phyloP scores from a whole-genome alignment of 2,329 filamentous ascomycete genomes.

The Cercospora berteroae region DNA sequence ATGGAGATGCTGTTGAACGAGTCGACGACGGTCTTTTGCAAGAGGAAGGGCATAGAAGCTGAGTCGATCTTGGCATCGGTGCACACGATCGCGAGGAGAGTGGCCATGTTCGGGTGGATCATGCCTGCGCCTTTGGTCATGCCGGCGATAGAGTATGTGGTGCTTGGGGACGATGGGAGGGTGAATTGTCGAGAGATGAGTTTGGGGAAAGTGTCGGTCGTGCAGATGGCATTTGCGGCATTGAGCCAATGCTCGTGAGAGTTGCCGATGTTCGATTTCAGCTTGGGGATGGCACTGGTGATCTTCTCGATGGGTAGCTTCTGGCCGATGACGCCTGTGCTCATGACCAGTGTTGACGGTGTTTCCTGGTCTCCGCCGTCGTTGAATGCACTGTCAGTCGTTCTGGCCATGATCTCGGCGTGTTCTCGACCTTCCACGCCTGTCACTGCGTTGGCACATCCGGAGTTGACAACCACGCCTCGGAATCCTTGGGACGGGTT shows the following conservation, averaged over 20 bases:
- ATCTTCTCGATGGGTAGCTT: slow-evolving; percentile 91
- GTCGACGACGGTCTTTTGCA: slow-evolving; percentile 71
- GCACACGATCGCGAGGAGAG: slow-evolving; percentile 83
- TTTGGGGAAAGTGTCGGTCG: slow-evolving; percentile 97
- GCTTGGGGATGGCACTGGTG: slow-evolving; percentile 73
- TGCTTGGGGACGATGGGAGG: slow-evolving; percentile 72
- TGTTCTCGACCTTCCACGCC: slow-evolving; percentile 86
- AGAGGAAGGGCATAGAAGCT: slow-evolving; percentile 63
- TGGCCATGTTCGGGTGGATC: slow-evolving; percentile 99
- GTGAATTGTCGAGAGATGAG: slow-evolving; percentile 80
- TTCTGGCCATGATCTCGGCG: slow-evolving; percentile 76
- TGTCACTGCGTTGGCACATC: slow-evolving; percentile 95
- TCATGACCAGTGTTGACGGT: slow-evolving; percentile 55
- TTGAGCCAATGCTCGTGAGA: slow-evolving; percentile 83
- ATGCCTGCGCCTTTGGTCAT: slow-evolving; percentile 98
- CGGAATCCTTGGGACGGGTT: slow-evolving; percentile 68
- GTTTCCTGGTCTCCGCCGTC: slow-evolving; percentile 34
- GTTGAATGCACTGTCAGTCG: slow-evolving; percentile 66
- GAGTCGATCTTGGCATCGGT: slow-evolving; percentile 83
- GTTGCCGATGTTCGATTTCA: slow-evolving; percentile 66
- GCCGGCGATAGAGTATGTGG: slow-evolving; percentile 81
- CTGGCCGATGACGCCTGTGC: slow-evolving; percentile 95
- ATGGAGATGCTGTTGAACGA: slow-evolving; percentile 98
- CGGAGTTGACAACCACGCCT: slow-evolving; percentile 88
- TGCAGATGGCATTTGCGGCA: slow-evolving; percentile 89